A percentile compares a stretch with the other conserved stretches of the same genome.
Conservation (phyloP, 352 stramenopile genomes). For the Phytophthora cajani region DNA sequence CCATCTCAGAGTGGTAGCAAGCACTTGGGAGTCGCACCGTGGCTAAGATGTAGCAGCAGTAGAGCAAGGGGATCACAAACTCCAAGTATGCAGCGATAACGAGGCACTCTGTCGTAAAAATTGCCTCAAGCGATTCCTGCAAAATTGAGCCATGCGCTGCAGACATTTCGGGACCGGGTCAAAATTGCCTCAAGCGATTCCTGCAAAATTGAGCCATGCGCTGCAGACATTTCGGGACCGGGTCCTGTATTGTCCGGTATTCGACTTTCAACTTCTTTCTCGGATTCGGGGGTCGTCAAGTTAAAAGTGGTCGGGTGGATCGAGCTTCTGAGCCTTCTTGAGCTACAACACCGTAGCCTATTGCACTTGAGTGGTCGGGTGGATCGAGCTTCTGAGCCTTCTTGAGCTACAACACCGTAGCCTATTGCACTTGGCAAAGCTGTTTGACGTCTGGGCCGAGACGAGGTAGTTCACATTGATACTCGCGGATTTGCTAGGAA, state of each 20-base stretch:
- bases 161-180: neutral
- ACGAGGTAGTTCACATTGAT: neutral
- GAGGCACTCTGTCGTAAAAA: slow-evolving; percentile 2
- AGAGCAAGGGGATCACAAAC: neutral
- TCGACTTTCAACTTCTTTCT: neutral
- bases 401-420: neutral
- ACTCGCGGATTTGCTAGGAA: neutral
- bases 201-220: neutral
- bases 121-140: neutral
- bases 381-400: slow-evolving; percentile 1
- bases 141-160: neutral
- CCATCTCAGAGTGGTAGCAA: neutral
- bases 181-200: slow-evolving; percentile 1
- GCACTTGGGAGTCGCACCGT: neutral
- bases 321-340: neutral
- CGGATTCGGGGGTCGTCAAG: neutral
- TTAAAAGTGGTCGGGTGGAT: neutral
- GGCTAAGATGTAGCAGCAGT: neutral
- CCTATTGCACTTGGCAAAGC: neutral
- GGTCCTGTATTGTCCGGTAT: neutral
- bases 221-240: neutral
- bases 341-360: neutral
- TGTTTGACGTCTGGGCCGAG: neutral
- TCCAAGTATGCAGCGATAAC: neutral
- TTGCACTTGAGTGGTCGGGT: neutral